Evolutionary conservation across 148 eudicot genomes (phyloP), one percentile per base, ranked within the genome.

Genomic region (Silene conica): DNA sequence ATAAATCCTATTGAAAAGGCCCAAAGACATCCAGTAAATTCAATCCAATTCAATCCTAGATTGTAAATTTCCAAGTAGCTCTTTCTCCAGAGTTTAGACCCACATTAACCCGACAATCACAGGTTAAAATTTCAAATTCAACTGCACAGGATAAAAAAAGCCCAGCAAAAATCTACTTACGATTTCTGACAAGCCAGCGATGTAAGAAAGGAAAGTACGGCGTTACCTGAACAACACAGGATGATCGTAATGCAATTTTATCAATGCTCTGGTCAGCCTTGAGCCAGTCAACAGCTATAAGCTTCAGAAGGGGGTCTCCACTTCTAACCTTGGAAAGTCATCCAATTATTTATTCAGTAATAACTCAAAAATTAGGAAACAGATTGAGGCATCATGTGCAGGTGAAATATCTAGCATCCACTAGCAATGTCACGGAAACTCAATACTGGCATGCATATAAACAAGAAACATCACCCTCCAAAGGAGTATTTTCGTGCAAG

Each of bases 241-340:
- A 89, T 67, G 96, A 90, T 55, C 91, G 96, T 85, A 92, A 82
- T 66, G 99, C 99, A 79, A 96, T 86, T 54, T 89, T 84, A 38
- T 81, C 83, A 70, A 84, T 59, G 76, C 84, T 74, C 54, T 80
- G 85, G 43, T 92, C 99, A 67, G 89, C 87, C 85, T 92, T 90
- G 77, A 90, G 83, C 99, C 99, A 96, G 86, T 96, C 99, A 78
- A 90, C 97, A 26, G 95, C 94, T 75, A 96, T 80, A 69, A 96
- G 96, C 88, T 90, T 89, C 31, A 96, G 84, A 77, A 90, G 97
- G n/a, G 99, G 96, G 76, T 90, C 97, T 71, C 97, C 97, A 71
- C 92, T 94, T 72, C 79, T 82, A 67, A 92, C 94, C 99, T 96
- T 81, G 79, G 76, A 70, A 78, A 69, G 43, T 4, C 55, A 69